Conservation (phyloP, 2,329 filamentous ascomycete species). For the Penicillium oxalicum region DNA sequence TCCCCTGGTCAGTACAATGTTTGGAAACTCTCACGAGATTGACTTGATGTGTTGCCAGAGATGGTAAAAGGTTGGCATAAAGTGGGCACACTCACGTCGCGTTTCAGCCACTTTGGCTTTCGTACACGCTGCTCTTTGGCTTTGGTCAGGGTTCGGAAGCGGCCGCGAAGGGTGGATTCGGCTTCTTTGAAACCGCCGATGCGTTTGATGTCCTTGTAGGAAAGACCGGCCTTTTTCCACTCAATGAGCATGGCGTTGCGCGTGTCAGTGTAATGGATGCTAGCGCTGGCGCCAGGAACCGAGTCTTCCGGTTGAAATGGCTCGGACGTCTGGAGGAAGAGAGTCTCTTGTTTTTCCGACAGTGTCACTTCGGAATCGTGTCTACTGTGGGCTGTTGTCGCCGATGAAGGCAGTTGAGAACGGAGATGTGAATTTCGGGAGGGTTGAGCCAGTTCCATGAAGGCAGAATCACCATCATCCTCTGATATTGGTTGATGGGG, state of each 20-base stretch:
- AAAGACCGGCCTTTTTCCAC: conserved; percentile 38
- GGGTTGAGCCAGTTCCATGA: too few species aligned
- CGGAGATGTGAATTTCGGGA: too few species aligned
- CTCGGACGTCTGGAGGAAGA: not conserved
- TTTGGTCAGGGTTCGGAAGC: conserved; percentile 44
- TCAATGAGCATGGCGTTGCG: conserved; percentile 39
- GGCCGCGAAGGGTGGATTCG: conserved; percentile 44
- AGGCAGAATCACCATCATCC: too few species aligned
- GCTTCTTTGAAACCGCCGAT: conserved; percentile 41
- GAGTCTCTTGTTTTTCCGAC: too few species aligned
- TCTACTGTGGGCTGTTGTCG: too few species aligned
- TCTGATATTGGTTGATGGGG: too few species aligned
- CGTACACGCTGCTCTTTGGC: conserved; percentile 41
- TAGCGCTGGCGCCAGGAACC: conserved; percentile 3
- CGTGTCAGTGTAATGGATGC: conserved; percentile 14
- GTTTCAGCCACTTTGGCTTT: conserved; percentile 40
- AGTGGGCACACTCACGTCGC: conserved; percentile 35
- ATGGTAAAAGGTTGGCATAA: too few species aligned
- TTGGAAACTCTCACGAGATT: too few species aligned
- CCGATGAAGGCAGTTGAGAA: too few species aligned
- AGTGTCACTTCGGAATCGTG: too few species aligned
- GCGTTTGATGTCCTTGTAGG: conserved; percentile 45
- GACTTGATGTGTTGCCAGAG: too few species aligned
- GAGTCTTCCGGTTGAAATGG: not conserved
- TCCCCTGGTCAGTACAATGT: not conserved